Evolutionary conservation across 164 flowering plant species (phyloP).

Genomic region (Cinnamomum micranthum): DNA sequence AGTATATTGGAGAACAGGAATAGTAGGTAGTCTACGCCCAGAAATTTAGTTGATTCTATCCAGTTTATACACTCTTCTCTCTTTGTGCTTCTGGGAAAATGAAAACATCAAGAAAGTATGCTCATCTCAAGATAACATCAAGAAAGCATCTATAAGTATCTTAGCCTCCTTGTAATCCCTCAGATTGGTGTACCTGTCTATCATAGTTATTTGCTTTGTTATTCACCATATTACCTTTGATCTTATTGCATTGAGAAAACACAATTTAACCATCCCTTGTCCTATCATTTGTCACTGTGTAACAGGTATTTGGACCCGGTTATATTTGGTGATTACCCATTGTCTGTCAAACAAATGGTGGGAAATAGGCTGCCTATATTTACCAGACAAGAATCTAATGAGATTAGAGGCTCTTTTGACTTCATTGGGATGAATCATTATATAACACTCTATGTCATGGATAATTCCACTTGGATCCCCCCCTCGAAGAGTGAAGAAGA

Average conservation of each 20-base stretch:
- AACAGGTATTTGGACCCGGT: conserved; percentile 25
- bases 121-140: too few species aligned
- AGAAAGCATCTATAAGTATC: too few species aligned
- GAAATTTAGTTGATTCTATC: too few species aligned
- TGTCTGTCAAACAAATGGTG: conserved; percentile 18
- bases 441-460: conserved; percentile 21
- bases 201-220: neutral
- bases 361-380: conserved; percentile 22
- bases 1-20: too few species aligned
- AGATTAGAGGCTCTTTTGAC: conserved; percentile 25
- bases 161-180: too few species aligned
- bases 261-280: neutral
- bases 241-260: neutral
- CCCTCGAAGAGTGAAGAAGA: conserved; percentile 6
- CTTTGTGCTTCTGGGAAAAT: too few species aligned
- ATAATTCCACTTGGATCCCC: conserved; percentile 16
- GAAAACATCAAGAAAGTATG: too few species aligned
- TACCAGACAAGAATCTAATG: conserved; percentile 18
- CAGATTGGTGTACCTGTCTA: neutral
- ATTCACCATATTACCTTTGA: neutral
- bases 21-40: too few species aligned
- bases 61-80: too few species aligned
- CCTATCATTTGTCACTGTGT: neutral
- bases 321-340: conserved; percentile 25
- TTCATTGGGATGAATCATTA: conserved; percentile 30